These are phyloP conservation scores for Aspergillus glaucus DNA, from an alignment of 2,329 filamentous ascomycete species.

Conservation along the genomic window DNA sequence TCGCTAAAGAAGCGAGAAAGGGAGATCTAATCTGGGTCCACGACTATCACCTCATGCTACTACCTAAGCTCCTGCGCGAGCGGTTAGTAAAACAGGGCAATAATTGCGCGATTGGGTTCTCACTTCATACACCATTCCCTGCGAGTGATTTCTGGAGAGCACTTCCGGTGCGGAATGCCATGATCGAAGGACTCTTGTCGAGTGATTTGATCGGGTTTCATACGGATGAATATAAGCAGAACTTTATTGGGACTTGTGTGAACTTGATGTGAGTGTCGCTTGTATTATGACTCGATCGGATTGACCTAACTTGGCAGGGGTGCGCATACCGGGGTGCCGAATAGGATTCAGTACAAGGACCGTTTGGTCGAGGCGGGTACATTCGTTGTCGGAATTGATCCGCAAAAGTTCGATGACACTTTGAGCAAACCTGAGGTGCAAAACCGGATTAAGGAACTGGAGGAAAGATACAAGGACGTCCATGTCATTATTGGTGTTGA, in stretches of 20 bases:
- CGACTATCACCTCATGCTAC: conserved; percentile 94
- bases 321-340: conserved; percentile 60
- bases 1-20: conserved; percentile 73
- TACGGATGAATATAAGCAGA: conserved; percentile 90
- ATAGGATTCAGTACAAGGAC: conserved; percentile 77
- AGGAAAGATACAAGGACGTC: conserved; percentile 78
- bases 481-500: conserved; percentile 93
- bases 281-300: not conserved
- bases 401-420: conserved; percentile 83
- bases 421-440: conserved; percentile 70
- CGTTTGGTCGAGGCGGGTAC: conserved; percentile 78
- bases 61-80: conserved; percentile 81
- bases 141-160: conserved; percentile 90
- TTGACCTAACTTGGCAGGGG: conserved; percentile 20
- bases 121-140: conserved; percentile 89
- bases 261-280: conserved; percentile 60
- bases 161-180: conserved; percentile 75
- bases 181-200: conserved; percentile 73
- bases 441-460: conserved; percentile 69
- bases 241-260: conserved; percentile 85
- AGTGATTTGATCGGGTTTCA: conserved; percentile 95
- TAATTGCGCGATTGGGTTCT: conserved; percentile 90
- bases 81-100: conserved; percentile 61
- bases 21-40: conserved; percentile 92
- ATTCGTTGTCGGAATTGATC: conserved; percentile 93